Conservation (phyloP, 1,284 basidiomycete species). For the Grifola frondosa region DNA sequence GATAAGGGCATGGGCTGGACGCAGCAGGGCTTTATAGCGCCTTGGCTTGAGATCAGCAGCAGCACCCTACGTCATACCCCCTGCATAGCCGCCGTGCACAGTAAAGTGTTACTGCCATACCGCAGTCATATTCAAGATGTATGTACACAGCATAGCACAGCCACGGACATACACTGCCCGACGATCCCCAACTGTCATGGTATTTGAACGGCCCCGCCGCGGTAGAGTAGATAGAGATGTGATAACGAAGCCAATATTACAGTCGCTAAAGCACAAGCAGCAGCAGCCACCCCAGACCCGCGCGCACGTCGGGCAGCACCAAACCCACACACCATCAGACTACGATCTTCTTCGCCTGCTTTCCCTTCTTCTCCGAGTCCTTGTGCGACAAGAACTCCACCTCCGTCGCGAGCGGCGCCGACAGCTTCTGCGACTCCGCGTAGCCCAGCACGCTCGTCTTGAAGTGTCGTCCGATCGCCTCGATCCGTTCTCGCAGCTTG, state of each 20-base stretch:
- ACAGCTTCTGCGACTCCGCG: conserved; percentile 69
- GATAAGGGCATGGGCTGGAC: conserved; percentile 7
- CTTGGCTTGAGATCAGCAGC: conserved; percentile 12
- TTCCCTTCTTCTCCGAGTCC: conserved; percentile 94
- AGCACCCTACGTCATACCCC: conserved; percentile 18
- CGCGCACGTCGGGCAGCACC: conserved; percentile 3
- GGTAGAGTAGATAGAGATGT: no score
- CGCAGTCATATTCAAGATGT: not conserved
- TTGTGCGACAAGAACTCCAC: conserved; percentile 94
- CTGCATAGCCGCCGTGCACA: not conserved
- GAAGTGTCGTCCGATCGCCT: conserved; percentile 79
- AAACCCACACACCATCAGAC: conserved; percentile 43
- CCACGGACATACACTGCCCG: not conserved
- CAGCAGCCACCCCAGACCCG: conserved; percentile 11
- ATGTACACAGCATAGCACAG: not conserved
- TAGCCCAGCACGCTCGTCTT: conserved; percentile 90
- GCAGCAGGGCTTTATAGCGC: not conserved
- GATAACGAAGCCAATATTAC: conserved; percentile 19
- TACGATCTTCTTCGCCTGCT: conserved; percentile 76
- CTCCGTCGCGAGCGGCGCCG: conserved; percentile 84
- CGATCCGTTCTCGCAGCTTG: conserved; percentile 51
- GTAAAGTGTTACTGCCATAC: conserved; percentile 6
- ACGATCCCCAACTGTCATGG: not conserved
- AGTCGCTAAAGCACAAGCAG: conserved; percentile 17
- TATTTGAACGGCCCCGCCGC: no score